A percentile compares a stretch with the other conserved stretches of the same genome.
Evolutionary conservation across 2,329 filamentous ascomycete species (phyloP).

Genomic region (Stachybotrys chlorohalonatus): DNA sequence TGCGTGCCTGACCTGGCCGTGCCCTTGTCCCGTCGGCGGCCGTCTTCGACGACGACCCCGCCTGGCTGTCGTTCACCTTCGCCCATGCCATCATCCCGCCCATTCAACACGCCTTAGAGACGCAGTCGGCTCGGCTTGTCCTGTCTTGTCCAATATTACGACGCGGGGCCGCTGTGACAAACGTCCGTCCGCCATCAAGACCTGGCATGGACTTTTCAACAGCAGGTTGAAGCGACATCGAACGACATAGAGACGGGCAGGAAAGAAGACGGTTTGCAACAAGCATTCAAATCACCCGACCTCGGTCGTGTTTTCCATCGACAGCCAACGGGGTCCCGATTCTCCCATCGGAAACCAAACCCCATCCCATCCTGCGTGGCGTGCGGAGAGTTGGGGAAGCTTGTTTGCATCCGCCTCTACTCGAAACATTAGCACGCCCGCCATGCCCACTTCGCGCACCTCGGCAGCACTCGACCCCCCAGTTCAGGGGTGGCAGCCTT

Average conservation of each 20-base stretch:
- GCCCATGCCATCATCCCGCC: neutral
- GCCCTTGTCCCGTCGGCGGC: neutral
- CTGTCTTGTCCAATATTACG: neutral
- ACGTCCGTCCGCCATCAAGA: no score
- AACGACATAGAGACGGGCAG: no score
- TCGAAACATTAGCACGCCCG: neutral
- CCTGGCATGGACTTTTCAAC: no score
- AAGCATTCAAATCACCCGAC: no score
- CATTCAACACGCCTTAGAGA: neutral
- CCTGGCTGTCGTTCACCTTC: neutral
- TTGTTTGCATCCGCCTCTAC: neutral
- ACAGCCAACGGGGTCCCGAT: no score
- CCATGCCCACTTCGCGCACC: neutral
- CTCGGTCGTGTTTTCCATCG: no score
- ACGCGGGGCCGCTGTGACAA: neutral
- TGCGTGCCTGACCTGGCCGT: neutral
- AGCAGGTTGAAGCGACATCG: no score
- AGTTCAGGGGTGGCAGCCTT: slow-evolving; percentile 5
- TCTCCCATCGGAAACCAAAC: no score
- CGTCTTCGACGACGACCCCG: neutral
- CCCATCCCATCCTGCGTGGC: neutral
- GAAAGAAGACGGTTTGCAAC: no score
- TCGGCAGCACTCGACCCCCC: neutral
- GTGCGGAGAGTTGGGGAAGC: neutral
- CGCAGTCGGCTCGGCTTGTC: neutral